phyloP scores from a whole-genome alignment of 306 rosid genomes.

The Quercus glauca region DNA sequence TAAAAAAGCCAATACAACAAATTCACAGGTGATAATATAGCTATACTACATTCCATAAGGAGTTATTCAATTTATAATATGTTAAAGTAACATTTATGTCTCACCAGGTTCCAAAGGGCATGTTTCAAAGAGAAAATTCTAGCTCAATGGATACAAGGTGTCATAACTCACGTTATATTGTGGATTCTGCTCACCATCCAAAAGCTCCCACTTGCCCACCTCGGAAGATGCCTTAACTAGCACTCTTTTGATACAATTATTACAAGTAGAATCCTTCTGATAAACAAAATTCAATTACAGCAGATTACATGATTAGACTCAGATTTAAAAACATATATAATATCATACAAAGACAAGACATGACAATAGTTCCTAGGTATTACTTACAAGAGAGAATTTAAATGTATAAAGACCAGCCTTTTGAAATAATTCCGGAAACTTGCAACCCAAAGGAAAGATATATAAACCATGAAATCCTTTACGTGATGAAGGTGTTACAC shows the following conservation, averaged over 20 bases:
- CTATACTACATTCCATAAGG: background rate
- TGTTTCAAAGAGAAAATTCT: too few relatives aligned
- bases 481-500: constrained; percentile 13
- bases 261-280: constrained; percentile 33
- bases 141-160: background rate
- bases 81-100: background rate
- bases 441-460: constrained; percentile 29
- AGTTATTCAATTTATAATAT: background rate
- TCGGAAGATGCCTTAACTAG: constrained; percentile 27
- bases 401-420: constrained; percentile 36
- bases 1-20: background rate
- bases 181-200: constrained; percentile 2
- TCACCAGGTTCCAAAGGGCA: background rate
- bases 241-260: constrained; percentile 17
- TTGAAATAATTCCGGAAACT: constrained; percentile 13
- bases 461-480: constrained; percentile 39
- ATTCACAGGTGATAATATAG: background rate
- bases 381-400: constrained; percentile 47
- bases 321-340: background rate
- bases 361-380: background rate
- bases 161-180: constrained; percentile 31
- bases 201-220: constrained; percentile 25
- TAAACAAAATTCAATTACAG: constrained; percentile 5
- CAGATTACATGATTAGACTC: constrained; percentile 7
- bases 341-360: background rate